phyloP scores from a whole-genome alignment of 257 asterid genomes.

The Gentiana macrophylla region DNA sequence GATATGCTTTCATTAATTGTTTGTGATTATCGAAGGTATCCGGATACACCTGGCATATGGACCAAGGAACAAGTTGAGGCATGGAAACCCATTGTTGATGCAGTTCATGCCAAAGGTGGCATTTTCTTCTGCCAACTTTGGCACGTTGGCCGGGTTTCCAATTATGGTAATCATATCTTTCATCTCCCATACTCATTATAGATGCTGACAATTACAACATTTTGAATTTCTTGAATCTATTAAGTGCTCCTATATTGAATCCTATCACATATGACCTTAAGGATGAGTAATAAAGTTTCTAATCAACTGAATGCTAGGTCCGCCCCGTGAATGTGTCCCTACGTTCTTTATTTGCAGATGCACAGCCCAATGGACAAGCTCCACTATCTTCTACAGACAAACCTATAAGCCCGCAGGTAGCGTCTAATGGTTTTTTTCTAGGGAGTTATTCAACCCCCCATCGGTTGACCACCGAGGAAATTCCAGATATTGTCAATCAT shows the following conservation, averaged over 20 bases:
- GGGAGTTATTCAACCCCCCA: slow-evolving; percentile 14
- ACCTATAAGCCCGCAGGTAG: slow-evolving; percentile 3
- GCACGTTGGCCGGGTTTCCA: slow-evolving; percentile 18
- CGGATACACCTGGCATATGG: slow-evolving; percentile 19
- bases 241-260: no score
- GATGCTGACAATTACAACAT: no score
- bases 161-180: slow-evolving; percentile 1
- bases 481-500: slow-evolving; percentile 13
- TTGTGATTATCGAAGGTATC: no score
- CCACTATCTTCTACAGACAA: slow-evolving; percentile 24
- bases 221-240: no score
- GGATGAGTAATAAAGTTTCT: no score
- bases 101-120: slow-evolving; percentile 25
- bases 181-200: no score
- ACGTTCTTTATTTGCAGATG: slow-evolving; percentile 2
- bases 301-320: no score
- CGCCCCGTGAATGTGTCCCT: no score
- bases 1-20: no score
- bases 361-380: slow-evolving; percentile 24
- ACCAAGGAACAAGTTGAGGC: slow-evolving; percentile 25
- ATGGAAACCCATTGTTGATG: slow-evolving; percentile 22
- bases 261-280: no score
- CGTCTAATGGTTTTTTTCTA: slow-evolving; percentile 4
- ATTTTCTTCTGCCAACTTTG: slow-evolving; percentile 22
- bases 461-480: slow-evolving; percentile 14